phyloP scores from a whole-genome alignment of 345 rosid genomes.

The Draba incana region DNA sequence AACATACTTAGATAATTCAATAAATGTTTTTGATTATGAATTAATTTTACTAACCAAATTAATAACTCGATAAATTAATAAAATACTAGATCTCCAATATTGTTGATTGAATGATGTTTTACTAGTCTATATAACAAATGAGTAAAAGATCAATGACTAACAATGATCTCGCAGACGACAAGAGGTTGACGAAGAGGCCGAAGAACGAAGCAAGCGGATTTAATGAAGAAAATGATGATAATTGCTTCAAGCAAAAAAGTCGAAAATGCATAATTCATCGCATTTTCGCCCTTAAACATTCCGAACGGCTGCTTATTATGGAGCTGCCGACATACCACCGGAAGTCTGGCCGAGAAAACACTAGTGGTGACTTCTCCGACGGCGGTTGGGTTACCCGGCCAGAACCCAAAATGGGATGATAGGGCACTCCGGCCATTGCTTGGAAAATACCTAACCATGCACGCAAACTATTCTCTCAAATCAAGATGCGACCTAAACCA shows the following conservation, averaged over 20 bases:
- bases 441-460: constrained; percentile 43
- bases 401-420: constrained; percentile 30
- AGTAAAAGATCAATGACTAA: constrained; percentile 39
- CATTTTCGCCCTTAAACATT: constrained; percentile 52
- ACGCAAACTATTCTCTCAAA: constrained; percentile 21
- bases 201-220: constrained; percentile 53
- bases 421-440: constrained; percentile 12
- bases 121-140: too few species aligned
- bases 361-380: not conserved
- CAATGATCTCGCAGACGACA: constrained; percentile 68
- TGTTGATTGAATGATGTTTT: too few species aligned
- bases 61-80: too few species aligned
- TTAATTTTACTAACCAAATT: too few species aligned
- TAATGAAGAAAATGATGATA: constrained; percentile 47
- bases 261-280: constrained; percentile 45
- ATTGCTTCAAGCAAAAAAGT: constrained; percentile 48
- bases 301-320: constrained; percentile 39
- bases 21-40: too few species aligned
- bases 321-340: constrained; percentile 41
- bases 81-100: too few species aligned
- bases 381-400: constrained; percentile 23
- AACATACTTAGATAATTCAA: too few species aligned
- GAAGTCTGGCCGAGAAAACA: constrained; percentile 20
- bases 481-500: constrained; percentile 8
- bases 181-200: constrained; percentile 76